phyloP scores from a whole-genome alignment of 768 basidiomycete genomes.

The Mycena galericulata region DNA sequence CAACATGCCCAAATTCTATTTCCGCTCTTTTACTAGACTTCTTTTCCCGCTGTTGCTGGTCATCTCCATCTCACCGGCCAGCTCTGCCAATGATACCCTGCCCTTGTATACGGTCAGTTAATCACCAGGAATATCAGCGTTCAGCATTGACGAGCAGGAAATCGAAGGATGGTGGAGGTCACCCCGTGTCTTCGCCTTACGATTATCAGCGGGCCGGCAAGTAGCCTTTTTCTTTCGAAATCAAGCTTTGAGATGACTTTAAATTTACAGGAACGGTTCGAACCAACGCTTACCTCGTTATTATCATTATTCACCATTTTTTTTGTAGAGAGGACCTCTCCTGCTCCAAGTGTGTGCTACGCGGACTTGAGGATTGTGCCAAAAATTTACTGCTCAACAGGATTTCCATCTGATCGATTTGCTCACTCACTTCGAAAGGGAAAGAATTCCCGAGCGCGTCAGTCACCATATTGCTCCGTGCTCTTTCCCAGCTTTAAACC shows the following conservation, averaged over 20 bases:
- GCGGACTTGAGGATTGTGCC: background rate
- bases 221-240: background rate
- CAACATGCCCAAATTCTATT: conserved; percentile 9
- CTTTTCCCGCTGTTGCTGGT: conserved; percentile 16
- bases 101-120: conserved; percentile 28
- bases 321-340: conserved; percentile 23
- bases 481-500: background rate
- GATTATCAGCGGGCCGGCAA: conserved; percentile 34
- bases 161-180: conserved; percentile 29
- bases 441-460: conserved; percentile 32
- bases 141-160: background rate
- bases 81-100: conserved; percentile 4
- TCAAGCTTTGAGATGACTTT: background rate
- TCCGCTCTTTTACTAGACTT: background rate
- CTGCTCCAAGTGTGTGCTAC: conserved; percentile 24
- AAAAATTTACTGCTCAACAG: background rate
- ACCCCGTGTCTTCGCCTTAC: conserved; percentile 34
- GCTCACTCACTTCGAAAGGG: conserved; percentile 21
- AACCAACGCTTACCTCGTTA: background rate
- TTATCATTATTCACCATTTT: background rate
- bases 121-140: background rate
- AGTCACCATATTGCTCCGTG: background rate
- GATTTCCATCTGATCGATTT: conserved; percentile 33
- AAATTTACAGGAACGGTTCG: conserved; percentile 23
- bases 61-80: background rate